Conservation (phyloP, 768 basidiomycete species). For the Russula olivacea region DNA sequence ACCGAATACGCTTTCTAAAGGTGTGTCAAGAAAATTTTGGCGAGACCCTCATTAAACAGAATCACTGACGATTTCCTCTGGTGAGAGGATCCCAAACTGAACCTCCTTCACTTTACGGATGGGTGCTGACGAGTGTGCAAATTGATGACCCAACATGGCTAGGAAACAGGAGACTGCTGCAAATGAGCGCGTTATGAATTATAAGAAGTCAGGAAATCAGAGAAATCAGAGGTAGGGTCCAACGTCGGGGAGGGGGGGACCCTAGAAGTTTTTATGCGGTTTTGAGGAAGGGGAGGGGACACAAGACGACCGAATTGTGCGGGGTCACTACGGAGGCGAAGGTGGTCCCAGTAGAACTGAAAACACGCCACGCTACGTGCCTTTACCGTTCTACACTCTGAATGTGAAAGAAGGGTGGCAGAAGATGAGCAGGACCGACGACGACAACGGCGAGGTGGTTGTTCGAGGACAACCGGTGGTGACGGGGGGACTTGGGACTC, state of each 20-base stretch:
- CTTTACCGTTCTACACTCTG: conserved; percentile 14
- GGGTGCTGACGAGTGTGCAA: conserved; percentile 89
- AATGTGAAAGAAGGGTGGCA: background rate
- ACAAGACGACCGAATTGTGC: background rate
- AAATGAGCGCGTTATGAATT: background rate
- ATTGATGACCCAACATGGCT: conserved; percentile 80
- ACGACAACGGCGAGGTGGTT: conserved; percentile 21
- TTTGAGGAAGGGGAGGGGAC: conserved; percentile 14
- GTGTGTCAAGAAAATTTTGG: conserved; percentile 17
- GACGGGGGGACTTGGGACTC: conserved; percentile 18
- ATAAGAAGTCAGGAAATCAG: conserved; percentile 1
- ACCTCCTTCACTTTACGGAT: conserved; percentile 96
- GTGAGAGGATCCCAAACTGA: conserved; percentile 97
- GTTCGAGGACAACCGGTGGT: conserved; percentile 22
- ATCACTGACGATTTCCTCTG: conserved; percentile 92
- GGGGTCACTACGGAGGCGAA: conserved; percentile 4
- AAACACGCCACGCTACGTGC: background rate
- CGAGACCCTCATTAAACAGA: background rate
- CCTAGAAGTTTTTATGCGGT: conserved; percentile 15
- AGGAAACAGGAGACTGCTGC: conserved; percentile 11
- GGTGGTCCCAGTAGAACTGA: background rate
- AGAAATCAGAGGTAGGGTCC: background rate
- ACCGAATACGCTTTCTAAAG: conserved; percentile 95
- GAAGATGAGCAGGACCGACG: conserved; percentile 7
- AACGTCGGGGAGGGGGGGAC: background rate